Base-by-base conservation (phyloP, 2,329 filamentous ascomycete species). In the Colletotrichum endophyticum region DNA sequence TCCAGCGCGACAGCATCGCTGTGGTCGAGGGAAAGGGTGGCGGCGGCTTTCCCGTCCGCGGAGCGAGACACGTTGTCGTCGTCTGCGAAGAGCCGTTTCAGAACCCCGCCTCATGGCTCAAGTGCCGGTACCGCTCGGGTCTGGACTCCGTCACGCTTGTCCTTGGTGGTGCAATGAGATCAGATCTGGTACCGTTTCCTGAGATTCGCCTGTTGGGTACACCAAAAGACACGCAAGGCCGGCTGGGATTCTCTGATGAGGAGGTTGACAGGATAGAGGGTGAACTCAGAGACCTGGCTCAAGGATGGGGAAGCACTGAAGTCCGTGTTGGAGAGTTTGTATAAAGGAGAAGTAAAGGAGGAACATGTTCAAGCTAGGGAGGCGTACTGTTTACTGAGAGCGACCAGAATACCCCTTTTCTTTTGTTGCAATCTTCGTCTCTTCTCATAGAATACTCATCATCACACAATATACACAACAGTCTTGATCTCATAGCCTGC, bases 401-500 rank as follows among this genome's bases (percentile, higher is more conserved):
- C 68, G 68, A 72, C 59, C 59, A 59, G 9, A 76, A 76, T 76
- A 76, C 70, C 74, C 74, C 64, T 66, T 64, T 64, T 27, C 13
- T 69, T 61, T 28, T 32, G 57, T 66, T n/a, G 19, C 39, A 15
- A 32, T 30, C 27, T 57, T 56, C 39, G 11, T 63, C 36, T 53
- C n/a, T 16, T 53, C 8, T 27, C 12, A 34, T 27, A 25, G 25
- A 7, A 59, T 25, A n/a, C 8, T 8, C 44, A 56, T 36, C 9
- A 62, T 34, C 62, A 27, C 25, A 61, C 8, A 56, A 53, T 53
- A 66, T 32, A 39, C 61, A 57, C 6, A 39, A 64, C 22, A 64
- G 27, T 39, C 16, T 6, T 28, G 1, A 36, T 25, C 27, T 86
- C 78, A 89, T 73, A 89, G 80, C 80, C 84, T 87, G 78, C 87